Evolutionary conservation across 441 rosid species (phyloP).

Genomic region (Rhodomyrtus psidioides): DNA sequence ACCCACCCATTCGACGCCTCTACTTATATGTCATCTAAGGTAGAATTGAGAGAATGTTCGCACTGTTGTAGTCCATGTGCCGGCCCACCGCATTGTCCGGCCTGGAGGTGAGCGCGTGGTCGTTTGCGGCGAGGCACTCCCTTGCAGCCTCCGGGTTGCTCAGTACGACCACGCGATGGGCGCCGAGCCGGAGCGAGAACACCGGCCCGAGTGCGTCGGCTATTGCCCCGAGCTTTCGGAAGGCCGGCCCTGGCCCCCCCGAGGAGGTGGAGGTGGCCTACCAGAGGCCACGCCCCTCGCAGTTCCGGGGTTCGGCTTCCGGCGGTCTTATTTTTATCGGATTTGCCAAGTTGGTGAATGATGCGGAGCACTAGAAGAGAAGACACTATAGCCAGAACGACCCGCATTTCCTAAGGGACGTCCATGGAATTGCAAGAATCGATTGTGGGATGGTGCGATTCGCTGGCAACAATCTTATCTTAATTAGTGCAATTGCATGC

Average conservation of each 20-base stretch:
- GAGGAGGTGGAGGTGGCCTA: conserved; percentile 59
- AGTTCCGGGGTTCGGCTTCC: conserved; percentile 30
- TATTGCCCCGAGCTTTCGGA: conserved; percentile 36
- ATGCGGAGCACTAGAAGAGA: background rate
- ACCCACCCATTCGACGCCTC: too few relatives aligned
- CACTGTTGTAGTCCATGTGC: conserved; percentile 46
- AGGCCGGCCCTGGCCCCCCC: conserved; percentile 21
- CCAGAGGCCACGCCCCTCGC: conserved; percentile 39
- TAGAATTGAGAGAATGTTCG: background rate
- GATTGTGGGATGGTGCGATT: background rate
- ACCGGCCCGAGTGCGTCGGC: conserved; percentile 47
- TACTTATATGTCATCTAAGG: background rate
- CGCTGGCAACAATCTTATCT: background rate
- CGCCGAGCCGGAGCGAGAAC: conserved; percentile 41
- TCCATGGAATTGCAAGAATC: background rate
- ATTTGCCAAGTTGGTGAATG: background rate
- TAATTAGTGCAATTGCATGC: background rate
- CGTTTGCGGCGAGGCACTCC: conserved; percentile 50
- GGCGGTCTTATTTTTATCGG: background rate
- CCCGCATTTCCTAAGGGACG: background rate
- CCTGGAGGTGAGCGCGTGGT: conserved; percentile 36
- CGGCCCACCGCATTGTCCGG: conserved; percentile 36
- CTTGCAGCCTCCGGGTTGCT: conserved; percentile 29
- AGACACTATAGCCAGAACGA: background rate
- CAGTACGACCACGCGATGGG: conserved; percentile 21